Percentiles rank a stretch among this genome's conserved stretches.
phyloP scores from a whole-genome alignment of 768 basidiomycete genomes.

The button mushroom (Agaricus bisporus) region DNA sequence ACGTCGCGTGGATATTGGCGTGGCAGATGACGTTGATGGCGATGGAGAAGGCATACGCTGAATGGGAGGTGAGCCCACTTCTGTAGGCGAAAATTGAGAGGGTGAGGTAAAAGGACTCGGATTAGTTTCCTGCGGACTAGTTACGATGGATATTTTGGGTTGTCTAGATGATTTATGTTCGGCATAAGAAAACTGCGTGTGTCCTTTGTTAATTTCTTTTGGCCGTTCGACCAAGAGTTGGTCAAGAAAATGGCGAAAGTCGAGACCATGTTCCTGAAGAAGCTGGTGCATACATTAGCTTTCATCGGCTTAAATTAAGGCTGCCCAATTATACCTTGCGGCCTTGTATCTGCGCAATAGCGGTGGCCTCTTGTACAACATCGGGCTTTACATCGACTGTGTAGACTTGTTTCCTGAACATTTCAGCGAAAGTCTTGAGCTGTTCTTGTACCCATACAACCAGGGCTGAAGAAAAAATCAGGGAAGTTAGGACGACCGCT shows the following conservation, averaged over 20 bases:
- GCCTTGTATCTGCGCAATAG: conserved; percentile 75
- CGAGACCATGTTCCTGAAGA: conserved; percentile 88
- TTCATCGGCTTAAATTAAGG: neutral
- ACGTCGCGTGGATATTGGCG: conserved; percentile 23
- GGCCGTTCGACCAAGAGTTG: conserved; percentile 53
- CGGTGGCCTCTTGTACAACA: conserved; percentile 72
- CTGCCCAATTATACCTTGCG: conserved; percentile 55
- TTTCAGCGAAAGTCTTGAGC: conserved; percentile 75
- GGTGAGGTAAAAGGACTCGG: neutral
- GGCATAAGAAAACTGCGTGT: conserved; percentile 25
- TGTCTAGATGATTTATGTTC: conserved; percentile 27
- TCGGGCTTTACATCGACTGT: conserved; percentile 67
- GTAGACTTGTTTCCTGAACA: conserved; percentile 90
- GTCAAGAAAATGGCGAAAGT: conserved; percentile 90
- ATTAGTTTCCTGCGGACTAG: conserved; percentile 13
- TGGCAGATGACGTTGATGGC: conserved; percentile 22
- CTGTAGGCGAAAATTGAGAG: neutral
- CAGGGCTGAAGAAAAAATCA: conserved; percentile 53
- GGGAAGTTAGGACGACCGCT: neutral
- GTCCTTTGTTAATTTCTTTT: conserved; percentile 25
- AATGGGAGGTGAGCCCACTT: conserved; percentile 10
- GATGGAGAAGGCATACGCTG: conserved; percentile 19
- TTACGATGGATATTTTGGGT: conserved; percentile 11
- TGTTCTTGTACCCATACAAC: conserved; percentile 91
- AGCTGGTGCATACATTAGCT: conserved; percentile 37